phyloP scores from a whole-genome alignment of 306 rosid genomes.

The Lathyrus oleraceus region DNA sequence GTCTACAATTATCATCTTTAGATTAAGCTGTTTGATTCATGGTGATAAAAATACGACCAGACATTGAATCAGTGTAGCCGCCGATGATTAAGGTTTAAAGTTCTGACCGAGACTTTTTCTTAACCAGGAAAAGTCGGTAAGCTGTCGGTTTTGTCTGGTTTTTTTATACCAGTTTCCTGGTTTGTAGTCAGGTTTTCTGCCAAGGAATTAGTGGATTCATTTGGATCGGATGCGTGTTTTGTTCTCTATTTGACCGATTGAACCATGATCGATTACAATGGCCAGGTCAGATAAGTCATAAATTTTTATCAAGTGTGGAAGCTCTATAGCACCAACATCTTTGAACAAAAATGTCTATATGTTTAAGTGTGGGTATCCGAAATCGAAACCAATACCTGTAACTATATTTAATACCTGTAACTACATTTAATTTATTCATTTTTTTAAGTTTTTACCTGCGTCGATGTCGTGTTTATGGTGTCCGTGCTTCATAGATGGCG shows the following conservation, averaged over 20 bases:
- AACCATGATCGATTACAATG: neutral
- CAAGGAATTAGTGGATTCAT: neutral
- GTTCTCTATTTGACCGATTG: neutral
- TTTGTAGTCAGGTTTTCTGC: neutral
- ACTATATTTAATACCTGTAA: too few species aligned
- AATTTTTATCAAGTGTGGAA: too few species aligned
- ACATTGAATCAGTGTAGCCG: neutral
- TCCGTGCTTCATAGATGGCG: too few species aligned
- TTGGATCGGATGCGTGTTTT: neutral
- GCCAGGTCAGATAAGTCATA: neutral
- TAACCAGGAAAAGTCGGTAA: neutral
- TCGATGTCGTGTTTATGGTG: too few species aligned
- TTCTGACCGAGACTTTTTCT: neutral
- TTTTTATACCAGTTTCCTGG: neutral
- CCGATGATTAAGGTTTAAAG: neutral
- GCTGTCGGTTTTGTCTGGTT: neutral
- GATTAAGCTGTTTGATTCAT: neutral
- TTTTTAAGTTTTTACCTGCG: too few species aligned
- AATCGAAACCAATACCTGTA: too few species aligned
- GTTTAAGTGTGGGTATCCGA: too few species aligned
- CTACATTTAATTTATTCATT: too few species aligned
- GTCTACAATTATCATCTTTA: neutral
- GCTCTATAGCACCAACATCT: too few species aligned
- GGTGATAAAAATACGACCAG: neutral
- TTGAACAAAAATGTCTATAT: too few species aligned